Base-by-base conservation (phyloP, 2,329 filamentous ascomycete species). In the Drechmeria coniospora region DNA sequence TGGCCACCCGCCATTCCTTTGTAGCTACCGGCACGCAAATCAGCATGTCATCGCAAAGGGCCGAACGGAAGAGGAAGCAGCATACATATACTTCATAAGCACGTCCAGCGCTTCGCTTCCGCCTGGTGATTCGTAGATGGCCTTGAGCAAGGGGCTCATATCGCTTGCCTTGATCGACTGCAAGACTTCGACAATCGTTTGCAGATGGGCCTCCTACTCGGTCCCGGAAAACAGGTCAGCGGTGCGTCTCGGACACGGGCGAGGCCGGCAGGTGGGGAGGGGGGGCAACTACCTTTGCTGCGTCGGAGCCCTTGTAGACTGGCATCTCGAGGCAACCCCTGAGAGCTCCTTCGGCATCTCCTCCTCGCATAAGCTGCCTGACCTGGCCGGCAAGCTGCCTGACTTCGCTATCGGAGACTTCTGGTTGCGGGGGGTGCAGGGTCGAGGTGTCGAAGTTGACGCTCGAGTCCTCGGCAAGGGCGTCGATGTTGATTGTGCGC, bases 81-180 rank as follows among this genome's bases (percentile, higher is more conserved):
- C 79, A 46, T 71, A 94, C 74, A 94, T 64, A 58, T 94, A 98
- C 63, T 98, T 98, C 81, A 93, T 93, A 52, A 98, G 61, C 28
- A 87, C 83, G 53, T 98, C 90, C 40, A 92, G 61, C 35, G 80
- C 68, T 56, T 95, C 90, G 35, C 72, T 73, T 16, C 90, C 90
- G 35, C 80, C 80, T 27, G 79, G 72, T 8, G 76, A 74, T 33
- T 61, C 63, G 57, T 90, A 84, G 46, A 95, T 79, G 32, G 75
- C 71, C 56, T 77, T 74, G 40, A 98, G 63, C 45, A 95, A 74
- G 10, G 82, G 79, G 37, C 76, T 83, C 81, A 95, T 95, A 43
- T 98, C 90, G 43, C 80, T 80, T 47, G 90, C 84, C 52, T 92
- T 86, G 58, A 95, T 95, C 13, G 83, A 90, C 56, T 93, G 86